phyloP scores from a whole-genome alignment of 495 filamentous ascomycete species.

The Thermochaetoides thermophila region DNA sequence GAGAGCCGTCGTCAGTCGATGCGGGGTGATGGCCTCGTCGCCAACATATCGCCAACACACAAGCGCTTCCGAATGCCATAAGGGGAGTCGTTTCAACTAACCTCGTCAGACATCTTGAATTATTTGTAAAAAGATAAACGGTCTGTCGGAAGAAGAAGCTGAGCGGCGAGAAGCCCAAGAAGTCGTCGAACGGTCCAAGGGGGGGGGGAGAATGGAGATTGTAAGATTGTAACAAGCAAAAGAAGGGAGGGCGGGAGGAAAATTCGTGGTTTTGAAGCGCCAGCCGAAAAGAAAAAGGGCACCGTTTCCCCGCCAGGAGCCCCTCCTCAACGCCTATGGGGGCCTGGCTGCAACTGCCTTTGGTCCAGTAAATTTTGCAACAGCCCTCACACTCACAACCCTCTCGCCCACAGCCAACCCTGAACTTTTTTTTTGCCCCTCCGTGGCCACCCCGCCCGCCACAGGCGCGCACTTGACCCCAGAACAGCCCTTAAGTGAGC shows the following conservation, averaged over 20 bases:
- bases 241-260: constrained; percentile 14
- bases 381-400: too few species aligned
- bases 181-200: constrained; percentile 11
- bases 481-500: too few species aligned
- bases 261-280: constrained; percentile 16
- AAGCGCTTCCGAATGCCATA: neutral
- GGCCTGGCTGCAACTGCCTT: constrained; percentile 1
- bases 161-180: constrained; percentile 15
- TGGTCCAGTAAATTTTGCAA: constrained; percentile 7
- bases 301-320: constrained; percentile 9
- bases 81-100: too few species aligned
- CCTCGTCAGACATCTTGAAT: constrained; percentile 37
- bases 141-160: constrained; percentile 12
- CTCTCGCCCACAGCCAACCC: too few species aligned
- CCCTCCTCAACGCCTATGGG: constrained; percentile 3
- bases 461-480: too few species aligned
- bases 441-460: too few species aligned
- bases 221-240: constrained; percentile 8
- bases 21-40: constrained; percentile 19
- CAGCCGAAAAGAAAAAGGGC: constrained; percentile 9
- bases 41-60: constrained; percentile 6
- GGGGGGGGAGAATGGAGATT: constrained; percentile 9
- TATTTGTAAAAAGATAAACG: constrained; percentile 22
- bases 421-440: too few species aligned
- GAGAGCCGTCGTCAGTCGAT: constrained; percentile 12